phyloP scores from a whole-genome alignment of 2,329 filamentous ascomycete species.

The Colletotrichum gloeosporioides region DNA sequence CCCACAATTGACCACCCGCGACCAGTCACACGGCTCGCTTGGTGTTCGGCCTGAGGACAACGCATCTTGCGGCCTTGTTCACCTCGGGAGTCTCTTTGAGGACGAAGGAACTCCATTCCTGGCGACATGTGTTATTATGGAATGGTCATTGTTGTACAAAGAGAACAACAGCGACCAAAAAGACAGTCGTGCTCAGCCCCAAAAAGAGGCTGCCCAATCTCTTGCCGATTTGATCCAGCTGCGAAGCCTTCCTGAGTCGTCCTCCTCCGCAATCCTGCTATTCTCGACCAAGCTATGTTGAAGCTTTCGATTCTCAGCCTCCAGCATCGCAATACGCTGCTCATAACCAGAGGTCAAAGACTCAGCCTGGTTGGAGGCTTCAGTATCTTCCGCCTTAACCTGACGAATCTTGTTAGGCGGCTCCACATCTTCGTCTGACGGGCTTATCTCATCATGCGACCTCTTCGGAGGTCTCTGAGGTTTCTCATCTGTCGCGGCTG shows the following conservation, averaged over 20 bases:
- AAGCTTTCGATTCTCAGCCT: not conserved
- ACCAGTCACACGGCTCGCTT: not conserved
- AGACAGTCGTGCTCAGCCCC: not conserved
- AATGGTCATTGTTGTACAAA: not conserved
- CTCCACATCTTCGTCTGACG: not conserved
- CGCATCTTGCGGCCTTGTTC: not conserved
- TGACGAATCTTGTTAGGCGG: not conserved
- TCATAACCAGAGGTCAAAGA: not conserved
- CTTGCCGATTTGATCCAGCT: not conserved
- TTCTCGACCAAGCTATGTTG: not conserved
- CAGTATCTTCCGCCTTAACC: not conserved
- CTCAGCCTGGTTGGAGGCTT: rapidly evolving
- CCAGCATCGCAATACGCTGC: not conserved
- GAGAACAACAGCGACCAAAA: not conserved
- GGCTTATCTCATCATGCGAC: not conserved
- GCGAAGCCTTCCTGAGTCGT: not conserved
- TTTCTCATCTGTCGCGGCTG: not conserved
- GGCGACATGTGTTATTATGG: not conserved
- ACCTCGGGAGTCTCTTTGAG: too few relatives aligned
- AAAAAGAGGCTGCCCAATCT: not conserved
- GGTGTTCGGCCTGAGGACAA: not conserved
- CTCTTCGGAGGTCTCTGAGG: not conserved
- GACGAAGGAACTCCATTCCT: rapidly evolving
- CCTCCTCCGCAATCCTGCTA: not conserved
- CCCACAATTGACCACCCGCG: not conserved